Evolutionary conservation across 2,329 filamentous ascomycete genomes (phyloP).

Genomic region (Paraconiothyrium sp.): DNA sequence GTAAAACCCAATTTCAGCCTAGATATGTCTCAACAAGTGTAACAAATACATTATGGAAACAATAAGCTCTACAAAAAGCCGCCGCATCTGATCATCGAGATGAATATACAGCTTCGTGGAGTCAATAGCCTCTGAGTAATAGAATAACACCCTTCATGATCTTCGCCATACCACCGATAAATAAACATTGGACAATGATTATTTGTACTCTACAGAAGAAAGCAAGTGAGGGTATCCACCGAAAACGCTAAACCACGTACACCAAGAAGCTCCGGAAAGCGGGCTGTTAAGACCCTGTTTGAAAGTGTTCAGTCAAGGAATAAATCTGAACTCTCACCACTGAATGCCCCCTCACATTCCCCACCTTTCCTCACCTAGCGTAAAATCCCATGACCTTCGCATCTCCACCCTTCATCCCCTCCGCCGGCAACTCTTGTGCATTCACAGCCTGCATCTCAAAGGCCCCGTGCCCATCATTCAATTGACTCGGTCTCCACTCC

Average conservation of each 20-base stretch:
- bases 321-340: background rate
- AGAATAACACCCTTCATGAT: background rate
- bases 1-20: no score
- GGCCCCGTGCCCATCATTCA: constrained; percentile 10
- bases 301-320: background rate
- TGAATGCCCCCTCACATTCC: background rate
- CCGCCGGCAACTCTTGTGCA: constrained; percentile 6
- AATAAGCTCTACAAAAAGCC: no score
- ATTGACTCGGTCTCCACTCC: background rate
- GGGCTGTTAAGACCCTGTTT: background rate
- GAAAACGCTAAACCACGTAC: constrained; percentile 1
- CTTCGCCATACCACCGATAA: background rate
- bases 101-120: no score
- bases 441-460: constrained; percentile 17
- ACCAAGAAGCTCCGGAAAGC: background rate
- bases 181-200: background rate
- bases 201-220: background rate
- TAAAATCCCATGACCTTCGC: constrained; percentile 1
- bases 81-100: no score
- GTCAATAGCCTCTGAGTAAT: background rate
- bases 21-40: no score
- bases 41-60: no score
- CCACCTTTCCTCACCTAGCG: background rate
- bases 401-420: background rate
- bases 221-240: constrained; percentile 5